A percentile compares a stretch with the other conserved stretches of the same genome.
Evolutionary conservation across 352 stramenopile genomes (phyloP).

Genomic region (Phytopythium oedochilum): DNA sequence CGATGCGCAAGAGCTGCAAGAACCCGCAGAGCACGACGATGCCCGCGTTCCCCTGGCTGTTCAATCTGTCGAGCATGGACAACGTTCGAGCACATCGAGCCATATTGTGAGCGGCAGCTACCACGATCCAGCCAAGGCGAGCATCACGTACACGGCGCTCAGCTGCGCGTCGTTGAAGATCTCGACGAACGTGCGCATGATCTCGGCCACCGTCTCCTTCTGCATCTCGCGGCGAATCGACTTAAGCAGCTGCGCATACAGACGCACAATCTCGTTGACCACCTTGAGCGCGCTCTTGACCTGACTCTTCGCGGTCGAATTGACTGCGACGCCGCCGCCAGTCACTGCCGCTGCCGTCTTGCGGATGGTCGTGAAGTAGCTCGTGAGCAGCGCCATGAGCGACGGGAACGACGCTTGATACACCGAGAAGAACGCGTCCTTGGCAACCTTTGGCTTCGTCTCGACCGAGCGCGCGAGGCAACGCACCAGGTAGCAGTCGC

Average conservation of each 20-base stretch:
- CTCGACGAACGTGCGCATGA: slow-evolving; percentile 76
- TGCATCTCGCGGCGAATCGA: slow-evolving; percentile 83
- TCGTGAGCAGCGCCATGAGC: slow-evolving; percentile 58
- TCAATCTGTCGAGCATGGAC: slow-evolving; percentile 30
- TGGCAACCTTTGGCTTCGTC: slow-evolving; percentile 71
- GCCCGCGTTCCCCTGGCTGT: slow-evolving; percentile 51
- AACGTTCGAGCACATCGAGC: not conserved
- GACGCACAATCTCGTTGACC: slow-evolving; percentile 72
- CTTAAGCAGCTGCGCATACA: slow-evolving; percentile 75
- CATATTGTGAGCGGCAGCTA: not conserved
- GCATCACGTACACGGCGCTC: slow-evolving; percentile 48
- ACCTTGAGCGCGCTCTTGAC: slow-evolving; percentile 67
- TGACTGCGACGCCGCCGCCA: not conserved
- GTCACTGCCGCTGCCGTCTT: slow-evolving; percentile 25
- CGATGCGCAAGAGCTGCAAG: slow-evolving; percentile 68
- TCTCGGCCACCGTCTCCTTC: slow-evolving; percentile 59
- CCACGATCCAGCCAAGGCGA: not conserved
- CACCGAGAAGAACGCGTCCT: slow-evolving; percentile 64
- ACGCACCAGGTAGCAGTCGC: slow-evolving; percentile 67
- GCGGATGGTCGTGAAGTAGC: slow-evolving; percentile 61
- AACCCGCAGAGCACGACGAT: slow-evolving; percentile 76
- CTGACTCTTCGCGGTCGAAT: slow-evolving; percentile 12
- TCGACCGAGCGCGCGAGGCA: slow-evolving; percentile 63
- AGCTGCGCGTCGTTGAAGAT: slow-evolving; percentile 77
- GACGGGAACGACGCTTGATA: slow-evolving; percentile 56